Base-by-base conservation (phyloP, 1,284 basidiomycete species). In the Ustilago xerochloae region DNA sequence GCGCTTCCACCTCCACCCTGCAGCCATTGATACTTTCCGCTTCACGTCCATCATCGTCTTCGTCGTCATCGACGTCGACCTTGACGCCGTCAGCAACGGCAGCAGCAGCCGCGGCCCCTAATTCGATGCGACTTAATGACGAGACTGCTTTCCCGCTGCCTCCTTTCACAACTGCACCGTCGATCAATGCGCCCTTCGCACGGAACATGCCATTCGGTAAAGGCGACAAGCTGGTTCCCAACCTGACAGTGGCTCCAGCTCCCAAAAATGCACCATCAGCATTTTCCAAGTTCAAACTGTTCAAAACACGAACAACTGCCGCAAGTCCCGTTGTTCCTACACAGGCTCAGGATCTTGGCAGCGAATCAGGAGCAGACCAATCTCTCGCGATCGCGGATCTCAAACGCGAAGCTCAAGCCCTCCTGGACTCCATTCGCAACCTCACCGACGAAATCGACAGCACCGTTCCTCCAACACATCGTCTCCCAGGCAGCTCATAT, bases 21-120 rank as follows among this genome's bases (percentile, higher is more conserved):
- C 66, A 63, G 39, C 66, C 56, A 2, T 12, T 63, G 52, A 13
- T 56, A 1, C 56, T 69, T 35, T 63, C 60, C 33, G 39, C 47
- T 15, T 69, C 60, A 15, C 55, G 66, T 12, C 56, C 66, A 47
- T 63, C 63, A 20, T 66, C 60, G 20, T 49, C 41, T 10, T 63
- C 55, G 35, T 59, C 56, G 57, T 46, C 51, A 9, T 46, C 57
- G 28, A 55, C 60, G 45, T 26, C 55, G 55, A 63, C 64, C 2
- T 24, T 61, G n/a, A 33, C 54, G 41, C 39, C 59, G 54, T 45
- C 33, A 15, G 48, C 43, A 43, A n/a, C 52, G 7, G 43, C 46
- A 20, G 7, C 43, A 1, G 13, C 22, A 8, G 9, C 54, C 22
- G 29, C n/a, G n/a, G n/a, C n/a, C n/a, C n/a, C 24, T 10, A 18